Evolutionary conservation across 208 protist genomes (phyloP), one percentile per base, ranked within the genome.

Genomic region (Acanthamoeba lugdunensis): DNA sequence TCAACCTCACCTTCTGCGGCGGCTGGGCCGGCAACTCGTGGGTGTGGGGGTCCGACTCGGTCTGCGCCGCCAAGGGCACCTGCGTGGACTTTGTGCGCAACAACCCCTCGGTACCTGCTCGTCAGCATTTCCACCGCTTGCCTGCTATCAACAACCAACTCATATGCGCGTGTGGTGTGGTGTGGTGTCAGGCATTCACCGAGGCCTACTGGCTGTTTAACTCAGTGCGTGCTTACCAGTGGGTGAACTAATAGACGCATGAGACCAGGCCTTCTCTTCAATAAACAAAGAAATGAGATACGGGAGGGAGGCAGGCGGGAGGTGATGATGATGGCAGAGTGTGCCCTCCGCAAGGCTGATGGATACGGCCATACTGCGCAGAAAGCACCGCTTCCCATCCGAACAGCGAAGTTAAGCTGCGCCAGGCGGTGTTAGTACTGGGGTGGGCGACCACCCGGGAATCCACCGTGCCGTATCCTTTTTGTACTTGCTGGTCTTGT

Each of bases 1-100:
- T 75, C 33, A 75, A 75, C 28, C 67, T 75, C 2, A 75, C 67
- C 67, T 75, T 75, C 67, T 75, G 67, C 67, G 67, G 67, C 6
- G 67, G 2, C 28, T 75, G 67, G 67, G 67, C 67, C 33, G 67
- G 67, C 56, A 63, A 16, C 56, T 9, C 21, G 56, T 63, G 56
- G 56, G 5, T 6, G 56, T 16, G 21, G 13, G 16, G 21, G 56
- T 9, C 56, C 56, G 56, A 63, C 56, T 63, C 13, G 13, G 21
- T 23, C 13, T 23, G 21, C 56, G 13, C 21, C 18, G 56, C 56
- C 56, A 67, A 77, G n/a, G 30, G 8, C 7, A 41, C 73, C 45
- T 81, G 73, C 73, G 18, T 13, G 16, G 45, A 81, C 73, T 81
- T 50, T 50, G 73, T 81, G 33, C 37, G 45, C 25, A 9, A 81